A percentile compares a stretch with the other conserved stretches of the same genome.
These are phyloP conservation scores for Calophaca sinica DNA, from an alignment of 306 rosid species.

Conservation along the genomic window DNA sequence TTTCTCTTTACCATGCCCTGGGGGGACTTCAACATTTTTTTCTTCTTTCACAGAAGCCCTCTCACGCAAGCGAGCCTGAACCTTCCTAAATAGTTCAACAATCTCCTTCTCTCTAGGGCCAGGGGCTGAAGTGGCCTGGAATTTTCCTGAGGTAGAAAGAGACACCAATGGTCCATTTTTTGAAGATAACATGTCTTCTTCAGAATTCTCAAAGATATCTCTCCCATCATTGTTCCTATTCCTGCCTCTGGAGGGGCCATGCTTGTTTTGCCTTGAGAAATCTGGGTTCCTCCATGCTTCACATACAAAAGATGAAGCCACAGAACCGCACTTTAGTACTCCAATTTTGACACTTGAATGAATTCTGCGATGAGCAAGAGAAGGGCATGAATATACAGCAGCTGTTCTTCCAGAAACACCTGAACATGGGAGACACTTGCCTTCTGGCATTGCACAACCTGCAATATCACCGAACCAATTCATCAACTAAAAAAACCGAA, in stretches of 20 bases:
- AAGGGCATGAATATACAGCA: constrained; percentile 56
- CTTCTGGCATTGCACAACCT: constrained; percentile 75
- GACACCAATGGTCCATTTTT: constrained; percentile 80
- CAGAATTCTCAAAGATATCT: constrained; percentile 71
- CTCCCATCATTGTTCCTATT: constrained; percentile 75
- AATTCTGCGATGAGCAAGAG: constrained; percentile 48
- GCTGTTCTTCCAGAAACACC: constrained; percentile 69
- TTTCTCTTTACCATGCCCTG: constrained; percentile 67
- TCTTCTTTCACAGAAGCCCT: constrained; percentile 80
- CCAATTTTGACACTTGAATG: constrained; percentile 60
- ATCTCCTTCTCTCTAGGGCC: constrained; percentile 97
- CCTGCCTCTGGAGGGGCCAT: constrained; percentile 67
- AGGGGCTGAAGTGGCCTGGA: constrained; percentile 77
- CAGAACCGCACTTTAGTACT: constrained; percentile 54
- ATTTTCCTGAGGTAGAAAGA: constrained; percentile 64
- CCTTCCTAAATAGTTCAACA: constrained; percentile 91
- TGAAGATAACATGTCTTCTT: constrained; percentile 71
- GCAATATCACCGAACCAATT: constrained; percentile 38
- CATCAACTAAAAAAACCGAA: constrained; percentile 5
- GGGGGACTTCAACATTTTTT: constrained; percentile 69
- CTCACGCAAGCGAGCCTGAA: constrained; percentile 89
- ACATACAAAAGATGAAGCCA: constrained; percentile 63
- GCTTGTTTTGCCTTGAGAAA: constrained; percentile 77
- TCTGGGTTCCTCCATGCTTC: constrained; percentile 79
- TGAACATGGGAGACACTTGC: constrained; percentile 65